Percentiles rank a stretch among this genome's conserved stretches.
phyloP scores from a whole-genome alignment of 805 yeast species.

The Myxozyma nipponensis region DNA sequence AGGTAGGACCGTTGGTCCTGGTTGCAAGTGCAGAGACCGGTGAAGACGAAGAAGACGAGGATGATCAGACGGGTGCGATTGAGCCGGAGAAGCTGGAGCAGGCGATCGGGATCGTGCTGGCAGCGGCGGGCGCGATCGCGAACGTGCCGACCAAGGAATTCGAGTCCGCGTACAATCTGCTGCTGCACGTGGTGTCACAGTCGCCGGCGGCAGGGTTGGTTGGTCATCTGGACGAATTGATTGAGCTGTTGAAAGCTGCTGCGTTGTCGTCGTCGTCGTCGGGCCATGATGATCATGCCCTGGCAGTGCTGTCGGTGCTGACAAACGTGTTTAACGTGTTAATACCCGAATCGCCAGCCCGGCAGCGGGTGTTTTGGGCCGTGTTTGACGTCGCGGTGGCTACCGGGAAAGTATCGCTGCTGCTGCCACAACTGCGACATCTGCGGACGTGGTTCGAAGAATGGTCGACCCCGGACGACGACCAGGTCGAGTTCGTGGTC shows the following conservation, averaged over 20 bases:
- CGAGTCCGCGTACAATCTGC: conserved; percentile 41
- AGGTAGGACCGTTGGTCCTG: conserved; percentile 11
- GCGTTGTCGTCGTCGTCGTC: background rate
- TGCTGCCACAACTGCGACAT: conserved; percentile 39
- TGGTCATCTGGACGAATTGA: conserved; percentile 33
- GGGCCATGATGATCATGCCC: too few species aligned
- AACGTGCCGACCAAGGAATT: conserved; percentile 31
- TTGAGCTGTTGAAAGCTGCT: conserved; percentile 31
- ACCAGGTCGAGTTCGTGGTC: conserved; percentile 31
- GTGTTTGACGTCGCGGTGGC: conserved; percentile 37
- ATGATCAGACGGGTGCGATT: conserved; percentile 3
- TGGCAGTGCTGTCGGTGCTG: conserved; percentile 30
- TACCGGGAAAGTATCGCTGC: conserved; percentile 35
- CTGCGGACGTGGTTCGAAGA: conserved; percentile 39
- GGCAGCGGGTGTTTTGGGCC: conserved; percentile 35
- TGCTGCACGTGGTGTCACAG: conserved; percentile 37
- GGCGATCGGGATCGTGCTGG: conserved; percentile 18
- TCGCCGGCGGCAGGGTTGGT: conserved; percentile 35
- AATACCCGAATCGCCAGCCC: conserved; percentile 31
- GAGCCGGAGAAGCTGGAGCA: conserved; percentile 15
- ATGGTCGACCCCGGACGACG: conserved; percentile 36
- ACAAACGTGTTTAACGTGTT: conserved; percentile 42
- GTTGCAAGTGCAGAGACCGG: background rate
- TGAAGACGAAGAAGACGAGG: conserved; percentile 11
- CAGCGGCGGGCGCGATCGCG: conserved; percentile 13